Evolutionary conservation across 2,329 filamentous ascomycete genomes (phyloP).

Genomic region (Cordyceps fumosorosea): DNA sequence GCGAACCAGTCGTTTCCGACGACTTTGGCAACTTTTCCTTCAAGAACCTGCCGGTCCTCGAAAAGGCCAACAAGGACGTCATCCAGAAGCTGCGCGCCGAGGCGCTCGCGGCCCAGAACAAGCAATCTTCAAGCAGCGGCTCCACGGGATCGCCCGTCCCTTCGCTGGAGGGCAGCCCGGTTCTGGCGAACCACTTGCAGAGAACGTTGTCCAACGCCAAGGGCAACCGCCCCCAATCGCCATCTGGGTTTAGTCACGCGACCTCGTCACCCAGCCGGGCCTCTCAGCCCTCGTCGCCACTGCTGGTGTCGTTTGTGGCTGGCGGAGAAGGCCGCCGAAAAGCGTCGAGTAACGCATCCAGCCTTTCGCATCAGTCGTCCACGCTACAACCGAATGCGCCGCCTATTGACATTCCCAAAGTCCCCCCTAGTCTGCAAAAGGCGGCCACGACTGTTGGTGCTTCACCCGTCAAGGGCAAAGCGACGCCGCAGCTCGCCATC

Average conservation of each 20-base stretch:
- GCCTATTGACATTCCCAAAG: constrained; percentile 65
- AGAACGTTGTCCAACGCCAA: constrained; percentile 79
- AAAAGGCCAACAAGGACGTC: constrained; percentile 98
- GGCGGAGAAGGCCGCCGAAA: constrained; percentile 77
- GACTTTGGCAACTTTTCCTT: constrained; percentile 96
- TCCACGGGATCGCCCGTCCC: constrained; percentile 54
- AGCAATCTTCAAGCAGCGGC: constrained; percentile 38
- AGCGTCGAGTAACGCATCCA: constrained; percentile 83
- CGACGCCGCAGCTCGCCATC: constrained; percentile 42
- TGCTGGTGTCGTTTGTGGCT: constrained; percentile 95
- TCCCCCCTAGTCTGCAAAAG: constrained; percentile 53
- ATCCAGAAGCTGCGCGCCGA: constrained; percentile 94
- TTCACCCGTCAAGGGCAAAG: constrained; percentile 52
- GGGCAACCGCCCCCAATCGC: constrained; percentile 74
- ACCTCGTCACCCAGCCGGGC: constrained; percentile 82
- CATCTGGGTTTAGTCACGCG: constrained; percentile 69
- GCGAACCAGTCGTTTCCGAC: constrained; percentile 80
- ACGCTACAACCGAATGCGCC: constrained; percentile 64
- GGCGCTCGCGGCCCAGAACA: constrained; percentile 64
- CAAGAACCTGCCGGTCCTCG: constrained; percentile 92
- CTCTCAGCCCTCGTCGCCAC: constrained; percentile 61
- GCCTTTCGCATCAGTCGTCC: constrained; percentile 68
- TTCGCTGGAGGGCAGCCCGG: constrained; percentile 76
- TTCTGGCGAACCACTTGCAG: constrained; percentile 73
- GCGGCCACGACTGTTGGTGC: constrained; percentile 47